These are phyloP conservation scores for Kernera saxatilis DNA, from an alignment of 345 rosid genomes.

Conservation along the genomic window DNA sequence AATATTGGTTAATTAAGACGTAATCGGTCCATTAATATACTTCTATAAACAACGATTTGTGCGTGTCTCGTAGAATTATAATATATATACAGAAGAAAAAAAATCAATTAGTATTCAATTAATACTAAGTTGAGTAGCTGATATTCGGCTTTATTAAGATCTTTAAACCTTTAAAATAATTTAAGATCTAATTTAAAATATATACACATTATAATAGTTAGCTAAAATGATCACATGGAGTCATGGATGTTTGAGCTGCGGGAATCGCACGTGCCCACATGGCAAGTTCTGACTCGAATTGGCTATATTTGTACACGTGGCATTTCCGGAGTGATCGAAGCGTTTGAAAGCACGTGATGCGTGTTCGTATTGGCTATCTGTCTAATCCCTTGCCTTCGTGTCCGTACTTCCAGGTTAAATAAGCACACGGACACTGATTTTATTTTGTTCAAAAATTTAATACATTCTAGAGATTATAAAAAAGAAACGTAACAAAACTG, in stretches of 20 bases:
- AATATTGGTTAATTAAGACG: slow-evolving; percentile 10
- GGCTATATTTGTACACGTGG: slow-evolving; percentile 24
- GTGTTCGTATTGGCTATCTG: slow-evolving; percentile 26
- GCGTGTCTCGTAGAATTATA: no score
- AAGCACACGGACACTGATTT: slow-evolving; percentile 27
- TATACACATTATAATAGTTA: not conserved
- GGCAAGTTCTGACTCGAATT: slow-evolving; percentile 27
- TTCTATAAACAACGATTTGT: slow-evolving; percentile 12
- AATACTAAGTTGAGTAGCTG: not conserved
- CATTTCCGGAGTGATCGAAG: slow-evolving; percentile 18
- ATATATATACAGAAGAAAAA: no score
- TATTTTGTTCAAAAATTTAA: not conserved
- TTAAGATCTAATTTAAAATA: not conserved
- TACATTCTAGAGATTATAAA: not conserved
- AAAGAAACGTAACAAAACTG: not conserved
- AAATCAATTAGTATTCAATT: not conserved
- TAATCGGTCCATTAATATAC: slow-evolving; percentile 4
- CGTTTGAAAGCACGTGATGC: slow-evolving; percentile 29
- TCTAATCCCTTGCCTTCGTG: slow-evolving; percentile 22
- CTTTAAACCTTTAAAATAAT: not conserved
- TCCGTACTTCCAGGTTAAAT: slow-evolving; percentile 22
- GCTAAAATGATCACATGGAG: slow-evolving; percentile 26
- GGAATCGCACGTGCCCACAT: slow-evolving; percentile 34
- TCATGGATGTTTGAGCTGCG: slow-evolving; percentile 22
- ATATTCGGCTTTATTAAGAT: not conserved